Conservation (phyloP, 2,329 filamentous ascomycete genomes). For the Colletotrichum shisoi region DNA sequence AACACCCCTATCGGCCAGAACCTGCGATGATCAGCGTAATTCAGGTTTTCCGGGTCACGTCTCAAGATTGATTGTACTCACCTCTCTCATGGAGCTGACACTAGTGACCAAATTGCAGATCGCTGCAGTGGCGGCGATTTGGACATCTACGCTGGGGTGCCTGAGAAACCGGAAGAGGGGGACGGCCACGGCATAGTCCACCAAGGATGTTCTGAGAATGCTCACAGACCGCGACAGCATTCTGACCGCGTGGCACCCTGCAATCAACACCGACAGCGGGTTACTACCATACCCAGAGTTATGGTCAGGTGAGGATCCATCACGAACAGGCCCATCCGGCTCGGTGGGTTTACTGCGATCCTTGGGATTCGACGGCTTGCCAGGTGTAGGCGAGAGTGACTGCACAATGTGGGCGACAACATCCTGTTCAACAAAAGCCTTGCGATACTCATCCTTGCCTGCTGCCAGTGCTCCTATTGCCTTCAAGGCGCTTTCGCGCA, state of each 20-base stretch:
- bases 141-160: constrained; percentile 78
- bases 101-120: constrained; percentile 87
- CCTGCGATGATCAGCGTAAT: constrained; percentile 53
- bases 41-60: not conserved
- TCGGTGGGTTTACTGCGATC: constrained; percentile 53
- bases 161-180: constrained; percentile 79
- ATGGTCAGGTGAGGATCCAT: constrained; percentile 44
- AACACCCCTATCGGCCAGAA: constrained; percentile 76
- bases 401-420: constrained; percentile 83
- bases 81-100: constrained; percentile 89
- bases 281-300: constrained; percentile 72
- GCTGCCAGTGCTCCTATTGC: constrained; percentile 83
- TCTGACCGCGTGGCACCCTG: constrained; percentile 82
- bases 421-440: constrained; percentile 82
- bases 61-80: constrained; percentile 55
- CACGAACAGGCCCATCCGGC: constrained; percentile 45
- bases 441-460: constrained; percentile 84
- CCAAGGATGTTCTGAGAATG: constrained; percentile 82
- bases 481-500: constrained; percentile 78
- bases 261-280: constrained; percentile 77
- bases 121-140: constrained; percentile 83
- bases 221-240: constrained; percentile 86
- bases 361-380: constrained; percentile 57
- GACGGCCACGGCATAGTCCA: constrained; percentile 82
- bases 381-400: constrained; percentile 70